Percentiles rank a stretch among this genome's conserved stretches.
These are phyloP conservation scores for Phytopythium ostracodes DNA, from an alignment of 352 stramenopile species.

Conservation along the genomic window DNA sequence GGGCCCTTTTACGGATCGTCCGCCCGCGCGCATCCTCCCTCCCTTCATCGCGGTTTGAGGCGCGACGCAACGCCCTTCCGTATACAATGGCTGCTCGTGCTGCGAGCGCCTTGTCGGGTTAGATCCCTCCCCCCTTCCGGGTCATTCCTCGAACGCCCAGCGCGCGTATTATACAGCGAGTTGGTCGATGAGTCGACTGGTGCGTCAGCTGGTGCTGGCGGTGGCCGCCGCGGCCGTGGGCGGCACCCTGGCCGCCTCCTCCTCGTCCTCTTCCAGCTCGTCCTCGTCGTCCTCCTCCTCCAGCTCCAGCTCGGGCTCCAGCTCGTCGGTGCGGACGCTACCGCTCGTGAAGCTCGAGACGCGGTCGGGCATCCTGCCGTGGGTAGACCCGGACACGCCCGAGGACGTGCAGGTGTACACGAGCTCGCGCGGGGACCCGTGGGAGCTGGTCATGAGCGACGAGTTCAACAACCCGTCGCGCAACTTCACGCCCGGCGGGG, in stretches of 20 bases:
- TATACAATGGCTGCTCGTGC: too few relatives aligned
- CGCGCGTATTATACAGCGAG: background rate
- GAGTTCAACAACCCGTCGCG: conserved; percentile 82
- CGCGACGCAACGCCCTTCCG: too few relatives aligned
- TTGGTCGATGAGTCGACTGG: background rate
- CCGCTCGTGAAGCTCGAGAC: conserved; percentile 27
- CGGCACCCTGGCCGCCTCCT: background rate
- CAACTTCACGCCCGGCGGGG: conserved; percentile 49
- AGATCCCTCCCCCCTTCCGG: too few relatives aligned
- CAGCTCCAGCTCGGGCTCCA: background rate
- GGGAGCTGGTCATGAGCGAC: conserved; percentile 89
- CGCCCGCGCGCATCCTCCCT: too few relatives aligned
- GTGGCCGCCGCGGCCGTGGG: background rate
- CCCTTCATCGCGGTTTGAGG: too few relatives aligned
- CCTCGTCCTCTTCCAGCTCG: background rate
- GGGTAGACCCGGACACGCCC: conserved; percentile 60
- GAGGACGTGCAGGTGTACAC: conserved; percentile 36
- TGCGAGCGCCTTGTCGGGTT: too few relatives aligned
- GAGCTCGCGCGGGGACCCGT: conserved; percentile 30
- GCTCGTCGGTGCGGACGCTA: background rate
- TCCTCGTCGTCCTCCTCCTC: background rate
- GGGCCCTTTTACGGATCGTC: too few relatives aligned
- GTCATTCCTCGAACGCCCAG: background rate
- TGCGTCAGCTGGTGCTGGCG: background rate
- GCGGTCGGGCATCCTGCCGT: conserved; percentile 40